phyloP scores from a whole-genome alignment of 2,329 filamentous ascomycete genomes.

The Sporothrix brunneoviolacea region DNA sequence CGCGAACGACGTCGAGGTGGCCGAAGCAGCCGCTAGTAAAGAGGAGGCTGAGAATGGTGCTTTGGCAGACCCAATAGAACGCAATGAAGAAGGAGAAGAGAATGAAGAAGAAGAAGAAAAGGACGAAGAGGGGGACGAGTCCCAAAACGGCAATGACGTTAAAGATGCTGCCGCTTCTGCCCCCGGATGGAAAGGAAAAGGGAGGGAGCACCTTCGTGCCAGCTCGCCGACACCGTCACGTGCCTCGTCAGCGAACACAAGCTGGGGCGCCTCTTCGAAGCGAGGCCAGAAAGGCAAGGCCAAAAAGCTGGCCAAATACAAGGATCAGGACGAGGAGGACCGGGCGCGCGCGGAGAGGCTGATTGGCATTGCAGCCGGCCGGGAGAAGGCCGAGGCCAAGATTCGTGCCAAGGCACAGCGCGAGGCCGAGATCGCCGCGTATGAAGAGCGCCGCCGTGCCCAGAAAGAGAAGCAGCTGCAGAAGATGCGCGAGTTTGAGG shows the following conservation, averaged over 20 bases:
- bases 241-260: conserved; percentile 35
- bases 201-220: neutral
- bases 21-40: neutral
- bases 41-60: neutral
- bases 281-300: conserved; percentile 76
- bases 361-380: conserved; percentile 68
- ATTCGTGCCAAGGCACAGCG: conserved; percentile 58
- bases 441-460: conserved; percentile 66
- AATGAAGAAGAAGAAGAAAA: conserved; percentile 13
- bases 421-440: conserved; percentile 65
- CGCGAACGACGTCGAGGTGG: neutral
- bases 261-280: conserved; percentile 31
- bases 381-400: conserved; percentile 62
- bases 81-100: neutral
- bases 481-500: conserved; percentile 70
- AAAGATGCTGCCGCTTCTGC: conserved; percentile 19
- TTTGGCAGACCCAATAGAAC: too few relatives aligned
- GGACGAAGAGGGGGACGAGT: conserved; percentile 21
- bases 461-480: conserved; percentile 75
- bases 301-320: conserved; percentile 91
- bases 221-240: conserved; percentile 15
- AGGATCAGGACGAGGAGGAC: conserved; percentile 90
- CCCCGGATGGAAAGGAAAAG: conserved; percentile 7
- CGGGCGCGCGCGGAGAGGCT: conserved; percentile 74
- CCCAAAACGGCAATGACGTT: too few relatives aligned